Conservation (phyloP, 306 rosid genomes). For the Acacia confusa region DNA sequence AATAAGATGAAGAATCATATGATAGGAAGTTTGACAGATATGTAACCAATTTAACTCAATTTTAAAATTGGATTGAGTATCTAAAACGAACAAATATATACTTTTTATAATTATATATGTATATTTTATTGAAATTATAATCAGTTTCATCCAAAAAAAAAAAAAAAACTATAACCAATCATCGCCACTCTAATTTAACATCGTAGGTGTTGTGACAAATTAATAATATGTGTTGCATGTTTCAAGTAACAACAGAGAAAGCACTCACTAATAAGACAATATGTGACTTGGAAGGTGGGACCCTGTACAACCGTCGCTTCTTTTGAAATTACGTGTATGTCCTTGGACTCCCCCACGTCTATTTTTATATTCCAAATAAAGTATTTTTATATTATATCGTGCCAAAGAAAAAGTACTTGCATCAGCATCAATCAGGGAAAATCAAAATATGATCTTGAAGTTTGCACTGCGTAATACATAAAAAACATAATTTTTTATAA, state of each 20-base stretch:
- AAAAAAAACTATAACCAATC: too few relatives aligned
- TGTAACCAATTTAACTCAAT: not conserved
- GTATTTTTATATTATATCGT: not conserved
- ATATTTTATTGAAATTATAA: too few relatives aligned
- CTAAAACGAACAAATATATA: not conserved
- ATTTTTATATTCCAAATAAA: not conserved
- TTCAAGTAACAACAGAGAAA: slow-evolving; percentile 5
- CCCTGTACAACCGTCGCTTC: not conserved
- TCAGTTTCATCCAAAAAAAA: too few relatives aligned
- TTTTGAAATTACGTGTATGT: slow-evolving; percentile 7
- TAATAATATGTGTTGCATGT: not conserved
- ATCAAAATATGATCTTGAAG: not conserved
- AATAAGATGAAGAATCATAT: too few relatives aligned
- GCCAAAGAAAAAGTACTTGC: not conserved
- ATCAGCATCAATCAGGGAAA: not conserved
- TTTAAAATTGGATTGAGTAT: not conserved
- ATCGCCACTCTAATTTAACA: not conserved
- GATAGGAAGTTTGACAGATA: not conserved
- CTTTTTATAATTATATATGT: too few relatives aligned
- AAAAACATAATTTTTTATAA: not conserved
- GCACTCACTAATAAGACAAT: slow-evolving; percentile 26
- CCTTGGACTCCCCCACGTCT: slow-evolving; percentile 3
- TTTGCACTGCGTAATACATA: not conserved
- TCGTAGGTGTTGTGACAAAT: not conserved
- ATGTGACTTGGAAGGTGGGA: slow-evolving; percentile 26